phyloP scores from a whole-genome alignment of 352 stramenopile genomes.

The Phytopythium helicoides region DNA sequence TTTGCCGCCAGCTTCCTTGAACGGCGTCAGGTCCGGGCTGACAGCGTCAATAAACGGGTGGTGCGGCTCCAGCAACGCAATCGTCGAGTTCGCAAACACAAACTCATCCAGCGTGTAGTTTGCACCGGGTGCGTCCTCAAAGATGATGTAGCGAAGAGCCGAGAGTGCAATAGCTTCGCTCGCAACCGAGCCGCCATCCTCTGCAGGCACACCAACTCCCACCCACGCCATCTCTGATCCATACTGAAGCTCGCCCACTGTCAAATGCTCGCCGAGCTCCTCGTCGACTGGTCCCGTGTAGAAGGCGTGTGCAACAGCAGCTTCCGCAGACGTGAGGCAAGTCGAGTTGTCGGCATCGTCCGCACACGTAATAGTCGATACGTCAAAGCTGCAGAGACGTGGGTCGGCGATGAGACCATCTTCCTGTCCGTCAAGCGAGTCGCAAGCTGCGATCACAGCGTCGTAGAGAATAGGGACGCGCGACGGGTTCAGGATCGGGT shows the following conservation, averaged over 20 bases:
- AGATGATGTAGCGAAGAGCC: constrained; percentile 39
- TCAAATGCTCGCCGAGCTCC: constrained; percentile 23
- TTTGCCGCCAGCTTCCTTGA: constrained; percentile 33
- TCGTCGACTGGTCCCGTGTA: constrained; percentile 34
- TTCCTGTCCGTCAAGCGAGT: constrained; percentile 33
- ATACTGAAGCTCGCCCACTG: constrained; percentile 39
- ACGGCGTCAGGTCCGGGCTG: constrained; percentile 32
- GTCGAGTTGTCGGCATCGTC: constrained; percentile 29
- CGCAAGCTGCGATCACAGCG: constrained; percentile 31
- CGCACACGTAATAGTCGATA: constrained; percentile 23
- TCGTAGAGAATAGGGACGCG: constrained; percentile 31
- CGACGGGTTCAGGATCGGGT: constrained; percentile 21
- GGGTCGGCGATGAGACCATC: constrained; percentile 37
- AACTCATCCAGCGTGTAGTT: constrained; percentile 46
- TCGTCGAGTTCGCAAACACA: constrained; percentile 31
- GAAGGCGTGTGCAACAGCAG: constrained; percentile 28
- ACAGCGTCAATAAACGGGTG: constrained; percentile 36
- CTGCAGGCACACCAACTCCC: constrained; percentile 33
- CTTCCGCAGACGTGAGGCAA: constrained; percentile 30
- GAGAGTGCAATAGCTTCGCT: constrained; percentile 30
- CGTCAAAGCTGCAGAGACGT: constrained; percentile 30
- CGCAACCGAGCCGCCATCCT: constrained; percentile 18
- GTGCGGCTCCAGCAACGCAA: constrained; percentile 26
- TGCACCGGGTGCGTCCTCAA: constrained; percentile 27
- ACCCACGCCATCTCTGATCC: constrained; percentile 41